A percentile compares a stretch with the other conserved stretches of the same genome.
These are phyloP conservation scores for Globisporangium emineosum DNA, from an alignment of 352 stramenopile species.

Conservation along the genomic window DNA sequence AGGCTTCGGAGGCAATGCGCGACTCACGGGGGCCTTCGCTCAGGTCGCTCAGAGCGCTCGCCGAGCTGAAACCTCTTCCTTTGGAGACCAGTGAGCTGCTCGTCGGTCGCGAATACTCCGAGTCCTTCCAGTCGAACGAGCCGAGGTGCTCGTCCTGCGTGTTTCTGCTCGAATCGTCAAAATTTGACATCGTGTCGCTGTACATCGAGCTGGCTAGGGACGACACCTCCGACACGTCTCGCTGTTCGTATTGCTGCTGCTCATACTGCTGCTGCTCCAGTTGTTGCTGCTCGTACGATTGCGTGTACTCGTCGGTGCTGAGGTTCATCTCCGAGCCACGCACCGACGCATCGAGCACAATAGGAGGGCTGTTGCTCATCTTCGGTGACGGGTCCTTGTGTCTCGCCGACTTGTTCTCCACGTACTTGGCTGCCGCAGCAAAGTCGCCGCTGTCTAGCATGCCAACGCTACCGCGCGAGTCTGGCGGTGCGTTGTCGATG, in stretches of 20 bases:
- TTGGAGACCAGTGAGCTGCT: conserved; percentile 26
- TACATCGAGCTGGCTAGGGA: conserved; percentile 41
- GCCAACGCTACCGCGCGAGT: conserved; percentile 27
- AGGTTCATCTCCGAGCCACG: conserved; percentile 43
- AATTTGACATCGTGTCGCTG: conserved; percentile 50
- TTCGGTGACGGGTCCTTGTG: conserved; percentile 34
- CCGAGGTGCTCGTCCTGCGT: conserved; percentile 40
- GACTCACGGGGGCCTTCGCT: conserved; percentile 38
- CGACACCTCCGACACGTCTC: conserved; percentile 45
- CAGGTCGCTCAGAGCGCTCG: conserved; percentile 35
- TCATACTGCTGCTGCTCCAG: conserved; percentile 15
- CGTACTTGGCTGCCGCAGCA: conserved; percentile 26
- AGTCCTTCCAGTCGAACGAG: conserved; percentile 46
- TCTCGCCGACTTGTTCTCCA: conserved; percentile 44
- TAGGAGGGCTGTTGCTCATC: conserved; percentile 32
- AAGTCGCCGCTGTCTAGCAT: conserved; percentile 38
- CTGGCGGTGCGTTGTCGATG: conserved; percentile 11
- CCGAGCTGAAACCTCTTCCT: conserved; percentile 39
- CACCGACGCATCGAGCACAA: conserved; percentile 37
- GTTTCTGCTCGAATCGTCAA: conserved; percentile 41
- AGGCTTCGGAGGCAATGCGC: conserved; percentile 58
- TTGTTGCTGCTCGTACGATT: conserved; percentile 18
- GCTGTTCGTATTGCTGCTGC: conserved; percentile 7
- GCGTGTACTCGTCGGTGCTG: conserved; percentile 18
- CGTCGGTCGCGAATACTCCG: conserved; percentile 28